These are phyloP conservation scores for Fraxinus pennsylvanica DNA, from an alignment of 257 asterid species.

Conservation along the genomic window DNA sequence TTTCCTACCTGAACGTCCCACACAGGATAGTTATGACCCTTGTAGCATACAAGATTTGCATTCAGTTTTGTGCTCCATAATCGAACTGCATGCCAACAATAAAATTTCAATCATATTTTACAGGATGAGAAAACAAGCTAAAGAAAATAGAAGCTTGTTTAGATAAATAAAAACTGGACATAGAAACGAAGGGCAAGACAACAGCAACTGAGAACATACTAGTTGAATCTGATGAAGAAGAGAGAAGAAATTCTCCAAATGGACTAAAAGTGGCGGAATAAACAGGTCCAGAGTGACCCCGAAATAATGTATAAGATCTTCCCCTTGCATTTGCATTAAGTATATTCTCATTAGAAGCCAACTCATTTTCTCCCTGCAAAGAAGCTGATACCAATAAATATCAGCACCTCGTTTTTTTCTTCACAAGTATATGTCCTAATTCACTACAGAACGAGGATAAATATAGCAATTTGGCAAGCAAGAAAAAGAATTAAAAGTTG, in stretches of 20 bases:
- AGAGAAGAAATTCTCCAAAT: constrained; percentile 80
- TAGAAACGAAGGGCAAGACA: constrained; percentile 8
- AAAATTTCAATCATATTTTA: neutral
- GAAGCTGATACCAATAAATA: constrained; percentile 56
- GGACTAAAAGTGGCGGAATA: constrained; percentile 92
- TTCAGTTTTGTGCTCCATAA: constrained; percentile 88
- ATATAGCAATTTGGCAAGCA: neutral
- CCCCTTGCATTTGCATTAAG: constrained; percentile 52
- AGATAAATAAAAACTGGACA: neutral
- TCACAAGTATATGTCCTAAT: constrained; percentile 1
- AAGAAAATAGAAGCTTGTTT: constrained; percentile 2
- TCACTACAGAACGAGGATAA: neutral
- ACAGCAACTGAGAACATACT: constrained; percentile 42
- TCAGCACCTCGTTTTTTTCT: constrained; percentile 26
- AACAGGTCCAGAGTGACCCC: constrained; percentile 95
- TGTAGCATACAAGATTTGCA: constrained; percentile 97
- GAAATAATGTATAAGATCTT: constrained; percentile 71
- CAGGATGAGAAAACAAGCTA: neutral
- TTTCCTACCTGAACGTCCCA: constrained; percentile 92
- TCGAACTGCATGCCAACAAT: constrained; percentile 57
- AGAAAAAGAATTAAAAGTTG: neutral
- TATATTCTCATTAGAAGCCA: constrained; percentile 45
- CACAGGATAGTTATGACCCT: constrained; percentile 95
- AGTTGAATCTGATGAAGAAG: constrained; percentile 96
- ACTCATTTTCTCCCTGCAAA: constrained; percentile 66